Evolutionary conservation across 2,329 filamentous ascomycete species (phyloP).

Genomic region (Macrophomina pseudophaseolina): DNA sequence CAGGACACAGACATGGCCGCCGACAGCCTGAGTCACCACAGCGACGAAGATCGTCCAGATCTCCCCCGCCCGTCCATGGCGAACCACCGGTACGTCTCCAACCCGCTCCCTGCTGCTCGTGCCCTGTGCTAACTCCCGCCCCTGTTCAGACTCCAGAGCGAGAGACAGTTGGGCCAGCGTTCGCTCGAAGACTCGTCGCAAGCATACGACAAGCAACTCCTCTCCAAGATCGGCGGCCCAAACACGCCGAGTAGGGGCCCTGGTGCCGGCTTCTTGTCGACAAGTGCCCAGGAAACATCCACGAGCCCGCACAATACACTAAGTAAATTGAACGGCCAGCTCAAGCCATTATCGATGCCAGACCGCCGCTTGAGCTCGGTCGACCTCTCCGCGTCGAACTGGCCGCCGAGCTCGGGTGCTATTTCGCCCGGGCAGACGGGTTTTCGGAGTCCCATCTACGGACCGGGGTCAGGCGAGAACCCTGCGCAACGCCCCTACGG

Average conservation of each 20-base stretch:
- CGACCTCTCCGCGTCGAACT: constrained; percentile 47
- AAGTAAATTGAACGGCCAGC: constrained; percentile 49
- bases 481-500: constrained; percentile 50
- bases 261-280: constrained; percentile 38
- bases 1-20: constrained; percentile 44
- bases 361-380: constrained; percentile 44
- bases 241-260: constrained; percentile 58
- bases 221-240: constrained; percentile 66
- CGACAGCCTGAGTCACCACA: constrained; percentile 38
- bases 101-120: neutral
- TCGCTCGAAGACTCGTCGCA: constrained; percentile 64
- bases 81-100: constrained; percentile 48
- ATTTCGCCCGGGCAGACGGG: constrained; percentile 50
- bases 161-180: constrained; percentile 62
- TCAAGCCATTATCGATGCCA: constrained; percentile 53
- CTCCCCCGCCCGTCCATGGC: constrained; percentile 43
- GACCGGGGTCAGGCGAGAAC: constrained; percentile 34
- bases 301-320: constrained; percentile 44
- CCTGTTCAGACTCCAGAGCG: constrained; percentile 59
- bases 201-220: constrained; percentile 66
- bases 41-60: constrained; percentile 44
- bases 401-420: constrained; percentile 48
- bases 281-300: constrained; percentile 41
- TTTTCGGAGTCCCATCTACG: constrained; percentile 50
- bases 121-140: constrained; percentile 4